Evolutionary conservation across 176 grass and related monocot species (phyloP).

Genomic region (Elymus sibiricus): DNA sequence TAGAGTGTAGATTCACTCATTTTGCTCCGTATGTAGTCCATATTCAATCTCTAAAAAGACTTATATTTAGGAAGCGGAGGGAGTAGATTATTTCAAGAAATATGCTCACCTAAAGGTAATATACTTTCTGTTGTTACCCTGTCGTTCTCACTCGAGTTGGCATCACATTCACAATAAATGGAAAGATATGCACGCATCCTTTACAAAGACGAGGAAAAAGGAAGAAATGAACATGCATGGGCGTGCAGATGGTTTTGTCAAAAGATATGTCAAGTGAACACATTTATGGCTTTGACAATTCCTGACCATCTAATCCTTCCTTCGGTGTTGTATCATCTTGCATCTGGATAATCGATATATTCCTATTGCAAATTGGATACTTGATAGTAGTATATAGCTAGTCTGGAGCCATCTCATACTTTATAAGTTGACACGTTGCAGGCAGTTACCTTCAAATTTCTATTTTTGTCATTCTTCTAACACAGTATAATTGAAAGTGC

Average conservation of each 20-base stretch:
- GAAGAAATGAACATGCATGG: not conserved
- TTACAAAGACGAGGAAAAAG: not conserved
- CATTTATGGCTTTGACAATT: not conserved
- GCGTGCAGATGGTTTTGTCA: slow-evolving; percentile 9
- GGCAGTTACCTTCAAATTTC: not conserved
- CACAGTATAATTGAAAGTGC: too few relatives aligned
- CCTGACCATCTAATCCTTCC: not conserved
- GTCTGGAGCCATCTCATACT: not conserved
- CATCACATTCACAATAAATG: slow-evolving; percentile 31
- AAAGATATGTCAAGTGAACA: not conserved
- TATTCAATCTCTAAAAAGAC: too few relatives aligned
- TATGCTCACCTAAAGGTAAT: not conserved
- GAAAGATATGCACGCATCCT: slow-evolving; percentile 6
- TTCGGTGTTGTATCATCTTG: not conserved
- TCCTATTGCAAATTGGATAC: too few relatives aligned
- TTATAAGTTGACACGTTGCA: not conserved
- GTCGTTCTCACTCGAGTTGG: slow-evolving; percentile 30
- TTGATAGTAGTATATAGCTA: not conserved
- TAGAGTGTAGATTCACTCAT: too few relatives aligned
- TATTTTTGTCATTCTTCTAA: too few relatives aligned
- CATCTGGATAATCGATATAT: not conserved
- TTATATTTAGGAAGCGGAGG: too few relatives aligned
- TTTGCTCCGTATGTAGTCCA: too few relatives aligned
- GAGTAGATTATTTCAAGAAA: too few relatives aligned
- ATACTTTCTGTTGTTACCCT: not conserved